A percentile compares a stretch with the other conserved stretches of the same genome.
Evolutionary conservation across 345 rosid species (phyloP).

Genomic region (Citrus glauca): DNA sequence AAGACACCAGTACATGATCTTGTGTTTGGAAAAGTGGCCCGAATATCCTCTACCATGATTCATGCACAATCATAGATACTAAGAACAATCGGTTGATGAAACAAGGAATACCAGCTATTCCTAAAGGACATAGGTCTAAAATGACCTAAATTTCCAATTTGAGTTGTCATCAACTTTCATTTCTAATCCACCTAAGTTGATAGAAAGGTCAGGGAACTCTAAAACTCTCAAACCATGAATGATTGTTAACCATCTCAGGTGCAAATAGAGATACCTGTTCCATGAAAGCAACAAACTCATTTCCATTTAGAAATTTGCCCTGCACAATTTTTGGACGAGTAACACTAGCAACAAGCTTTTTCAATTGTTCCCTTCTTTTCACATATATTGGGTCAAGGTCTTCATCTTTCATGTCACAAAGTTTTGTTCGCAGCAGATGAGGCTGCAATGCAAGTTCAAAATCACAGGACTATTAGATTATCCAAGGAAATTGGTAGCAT

Average conservation of each 20-base stretch:
- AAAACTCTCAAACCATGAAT: neutral
- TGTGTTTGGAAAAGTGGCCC: neutral
- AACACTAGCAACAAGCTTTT: constrained; percentile 71
- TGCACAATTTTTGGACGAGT: constrained; percentile 93
- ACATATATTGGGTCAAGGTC: constrained; percentile 88
- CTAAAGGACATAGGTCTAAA: neutral
- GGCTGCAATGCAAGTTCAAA: constrained; percentile 58
- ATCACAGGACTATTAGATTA: constrained; percentile 24
- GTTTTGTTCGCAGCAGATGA: constrained; percentile 91
- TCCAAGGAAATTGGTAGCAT: constrained; percentile 16
- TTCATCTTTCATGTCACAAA: constrained; percentile 91
- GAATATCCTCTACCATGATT: neutral
- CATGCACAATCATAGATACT: neutral
- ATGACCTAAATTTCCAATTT: neutral
- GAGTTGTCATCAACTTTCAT: neutral
- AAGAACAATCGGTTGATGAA: neutral
- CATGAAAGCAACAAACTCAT: constrained; percentile 87
- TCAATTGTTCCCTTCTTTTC: constrained; percentile 71
- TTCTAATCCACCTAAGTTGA: neutral
- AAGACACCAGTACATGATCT: neutral
- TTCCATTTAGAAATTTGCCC: constrained; percentile 77
- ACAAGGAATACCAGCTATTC: neutral
- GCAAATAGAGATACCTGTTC: constrained; percentile 62
- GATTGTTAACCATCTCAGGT: neutral
- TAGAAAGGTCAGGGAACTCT: neutral